Evolutionary conservation across 306 rosid genomes (phyloP).

Genomic region (Nissolia schottii): DNA sequence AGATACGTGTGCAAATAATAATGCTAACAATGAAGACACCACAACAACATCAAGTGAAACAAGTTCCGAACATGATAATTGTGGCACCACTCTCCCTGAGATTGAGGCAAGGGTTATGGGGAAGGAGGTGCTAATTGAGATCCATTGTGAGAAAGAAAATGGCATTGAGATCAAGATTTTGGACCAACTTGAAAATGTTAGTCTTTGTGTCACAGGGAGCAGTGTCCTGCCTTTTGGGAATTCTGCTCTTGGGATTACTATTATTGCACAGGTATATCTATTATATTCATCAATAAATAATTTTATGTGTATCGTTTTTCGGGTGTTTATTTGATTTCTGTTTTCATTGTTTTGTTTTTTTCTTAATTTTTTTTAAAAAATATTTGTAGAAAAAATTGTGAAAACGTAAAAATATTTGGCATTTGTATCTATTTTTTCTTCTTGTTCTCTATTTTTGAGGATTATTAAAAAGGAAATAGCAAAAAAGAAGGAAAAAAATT

Average conservation of each 20-base stretch:
- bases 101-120: conserved; percentile 33
- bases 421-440: no score
- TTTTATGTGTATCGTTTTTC: no score
- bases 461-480: no score
- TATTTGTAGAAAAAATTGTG: no score
- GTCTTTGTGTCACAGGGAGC: conserved; percentile 25
- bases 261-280: conserved; percentile 26
- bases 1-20: not conserved
- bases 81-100: conserved; percentile 10
- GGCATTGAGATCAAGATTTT: conserved; percentile 31
- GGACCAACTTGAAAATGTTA: conserved; percentile 27
- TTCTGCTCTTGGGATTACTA: conserved; percentile 31
- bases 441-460: no score
- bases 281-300: no score
- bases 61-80: not conserved
- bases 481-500: no score
- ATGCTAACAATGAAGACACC: not conserved
- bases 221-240: conserved; percentile 40
- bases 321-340: no score
- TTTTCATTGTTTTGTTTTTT: no score
- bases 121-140: conserved; percentile 31
- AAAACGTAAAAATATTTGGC: no score
- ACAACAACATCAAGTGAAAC: not conserved
- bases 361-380: no score
- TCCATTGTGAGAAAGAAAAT: conserved; percentile 28